Conservation (phyloP, 2,329 filamentous ascomycete species). For the Fusarium multiceps region DNA sequence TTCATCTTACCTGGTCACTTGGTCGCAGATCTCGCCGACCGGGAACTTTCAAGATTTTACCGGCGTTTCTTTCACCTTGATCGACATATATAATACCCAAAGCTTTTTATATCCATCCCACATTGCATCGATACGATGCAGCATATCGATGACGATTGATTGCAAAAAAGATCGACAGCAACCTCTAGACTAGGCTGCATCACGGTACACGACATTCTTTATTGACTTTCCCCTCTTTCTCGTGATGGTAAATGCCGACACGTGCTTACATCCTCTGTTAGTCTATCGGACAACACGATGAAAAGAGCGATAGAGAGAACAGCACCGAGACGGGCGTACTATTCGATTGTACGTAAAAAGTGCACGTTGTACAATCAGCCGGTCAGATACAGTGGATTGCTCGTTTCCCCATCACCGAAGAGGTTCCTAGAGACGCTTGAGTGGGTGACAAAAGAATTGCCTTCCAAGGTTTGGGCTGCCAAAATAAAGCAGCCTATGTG, state of each 20-base stretch:
- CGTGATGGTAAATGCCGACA: conserved; percentile 18
- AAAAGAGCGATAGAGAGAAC: conserved; percentile 6
- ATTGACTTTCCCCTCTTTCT: conserved; percentile 29
- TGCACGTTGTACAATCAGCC: conserved; percentile 20
- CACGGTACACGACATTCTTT: conserved; percentile 2
- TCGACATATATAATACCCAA: conserved; percentile 18
- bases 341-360: conserved; percentile 36
- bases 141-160: conserved; percentile 29
- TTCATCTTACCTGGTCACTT: conserved; percentile 31
- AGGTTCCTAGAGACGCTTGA: not conserved
- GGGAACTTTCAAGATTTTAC: conserved; percentile 34
- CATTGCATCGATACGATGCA: conserved; percentile 6
- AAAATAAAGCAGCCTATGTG: too few relatives aligned
- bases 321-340: conserved; percentile 21
- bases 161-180: conserved; percentile 26
- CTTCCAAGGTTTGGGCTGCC: not conserved
- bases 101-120: conserved; percentile 9
- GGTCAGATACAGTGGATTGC: conserved; percentile 16
- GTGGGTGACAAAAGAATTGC: not conserved
- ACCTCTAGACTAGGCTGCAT: conserved; percentile 8
- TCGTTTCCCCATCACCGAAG: conserved; percentile 10
- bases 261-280: conserved; percentile 9
- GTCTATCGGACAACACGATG: conserved; percentile 6
- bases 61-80: conserved; percentile 26
- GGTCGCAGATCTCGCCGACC: conserved; percentile 37